Conservation (phyloP, 2,329 filamentous ascomycete genomes). For the Grosmannia penicillata region DNA sequence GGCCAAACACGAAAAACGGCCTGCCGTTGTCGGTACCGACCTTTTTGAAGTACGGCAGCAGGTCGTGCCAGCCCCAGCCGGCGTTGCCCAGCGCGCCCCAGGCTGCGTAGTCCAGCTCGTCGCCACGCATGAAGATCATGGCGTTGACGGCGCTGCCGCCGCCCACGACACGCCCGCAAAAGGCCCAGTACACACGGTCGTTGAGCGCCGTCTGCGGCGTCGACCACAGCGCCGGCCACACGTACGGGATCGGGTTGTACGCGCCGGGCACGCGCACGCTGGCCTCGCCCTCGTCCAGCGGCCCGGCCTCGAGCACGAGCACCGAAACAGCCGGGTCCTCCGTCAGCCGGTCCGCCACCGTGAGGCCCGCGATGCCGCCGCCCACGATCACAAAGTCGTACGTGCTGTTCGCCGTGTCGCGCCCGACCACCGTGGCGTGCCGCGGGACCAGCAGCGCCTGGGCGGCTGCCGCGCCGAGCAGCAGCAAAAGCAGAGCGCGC, state of each 20-base stretch:
- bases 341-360: conserved; percentile 12
- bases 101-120: conserved; percentile 18
- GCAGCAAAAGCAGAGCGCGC: too few species aligned
- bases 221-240: conserved; percentile 6
- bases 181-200: conserved; percentile 12
- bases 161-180: conserved; percentile 18
- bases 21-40: conserved; percentile 5
- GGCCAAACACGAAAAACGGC: too few species aligned
- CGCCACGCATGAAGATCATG: conserved; percentile 19
- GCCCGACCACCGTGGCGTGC: too few species aligned
- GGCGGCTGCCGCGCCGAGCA: too few species aligned
- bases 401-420: too few species aligned
- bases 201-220: conserved; percentile 15
- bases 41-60: conserved; percentile 19
- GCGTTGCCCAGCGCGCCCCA: conserved; percentile 16
- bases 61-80: conserved; percentile 12
- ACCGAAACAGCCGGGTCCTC: conserved; percentile 10
- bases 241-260: not conserved
- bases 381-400: conserved; percentile 13
- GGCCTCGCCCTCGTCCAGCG: conserved; percentile 9
- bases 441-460: too few species aligned
- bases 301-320: conserved; percentile 13
- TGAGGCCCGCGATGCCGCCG: conserved; percentile 12
- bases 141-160: conserved; percentile 23
- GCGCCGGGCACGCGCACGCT: conserved; percentile 10